Percentiles rank a stretch among this genome's conserved stretches.
Conservation (phyloP, 2,329 filamentous ascomycete species). For the Clonostachys rosea region DNA sequence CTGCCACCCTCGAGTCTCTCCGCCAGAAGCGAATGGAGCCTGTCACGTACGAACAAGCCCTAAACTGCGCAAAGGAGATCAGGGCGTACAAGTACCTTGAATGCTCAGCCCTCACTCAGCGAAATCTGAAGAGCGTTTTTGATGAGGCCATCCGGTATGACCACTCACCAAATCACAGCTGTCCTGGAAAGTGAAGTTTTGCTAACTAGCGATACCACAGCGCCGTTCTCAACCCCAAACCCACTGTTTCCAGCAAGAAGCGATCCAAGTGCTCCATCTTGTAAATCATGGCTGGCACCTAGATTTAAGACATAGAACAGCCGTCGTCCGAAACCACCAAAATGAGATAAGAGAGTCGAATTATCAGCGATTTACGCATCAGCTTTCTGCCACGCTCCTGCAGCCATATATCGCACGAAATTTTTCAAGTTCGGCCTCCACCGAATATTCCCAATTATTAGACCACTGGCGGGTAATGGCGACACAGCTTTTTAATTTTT, state of each 20-base stretch:
- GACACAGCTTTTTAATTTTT: too few species aligned
- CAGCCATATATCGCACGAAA: too few species aligned
- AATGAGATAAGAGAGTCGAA: too few species aligned
- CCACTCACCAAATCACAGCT: constrained; percentile 1
- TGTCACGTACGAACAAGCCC: constrained; percentile 90
- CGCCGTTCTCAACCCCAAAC: constrained; percentile 67
- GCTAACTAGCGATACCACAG: constrained; percentile 28
- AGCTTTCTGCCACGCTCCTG: too few species aligned
- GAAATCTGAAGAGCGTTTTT: constrained; percentile 97
- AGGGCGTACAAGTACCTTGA: constrained; percentile 96
- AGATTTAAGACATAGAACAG: background rate
- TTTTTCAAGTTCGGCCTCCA: too few species aligned
- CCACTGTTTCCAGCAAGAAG: constrained; percentile 53
- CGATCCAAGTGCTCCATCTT: constrained; percentile 67
- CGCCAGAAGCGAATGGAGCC: constrained; percentile 93
- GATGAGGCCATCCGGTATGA: constrained; percentile 95
- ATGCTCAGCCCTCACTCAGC: constrained; percentile 93
- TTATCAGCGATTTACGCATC: too few species aligned
- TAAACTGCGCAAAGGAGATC: constrained; percentile 88
- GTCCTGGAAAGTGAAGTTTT: constrained; percentile 12
- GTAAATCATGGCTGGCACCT: constrained; percentile 27
- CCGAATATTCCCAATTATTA: too few species aligned
- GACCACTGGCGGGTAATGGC: too few species aligned
- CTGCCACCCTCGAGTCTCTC: constrained; percentile 73
- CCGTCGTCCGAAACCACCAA: too few species aligned